Evolutionary conservation across 2,329 filamentous ascomycete genomes (phyloP).

Genomic region (Penicillium verrucosum): DNA sequence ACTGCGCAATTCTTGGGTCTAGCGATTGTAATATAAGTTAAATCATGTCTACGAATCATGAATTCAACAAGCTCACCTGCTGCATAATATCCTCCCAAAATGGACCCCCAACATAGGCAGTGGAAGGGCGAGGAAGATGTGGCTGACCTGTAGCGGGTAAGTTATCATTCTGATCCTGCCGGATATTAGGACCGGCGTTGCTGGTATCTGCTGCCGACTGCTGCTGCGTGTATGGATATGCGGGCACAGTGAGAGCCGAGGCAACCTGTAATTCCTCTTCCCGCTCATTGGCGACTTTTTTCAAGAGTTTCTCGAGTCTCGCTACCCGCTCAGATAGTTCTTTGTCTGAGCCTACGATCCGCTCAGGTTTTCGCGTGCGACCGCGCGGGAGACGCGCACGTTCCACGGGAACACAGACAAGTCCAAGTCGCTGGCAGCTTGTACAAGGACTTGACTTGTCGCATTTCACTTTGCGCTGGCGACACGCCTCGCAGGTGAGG

Average conservation of each 20-base stretch:
- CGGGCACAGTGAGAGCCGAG: background rate
- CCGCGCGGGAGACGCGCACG: slow-evolving; percentile 33
- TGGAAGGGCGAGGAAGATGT: slow-evolving; percentile 13
- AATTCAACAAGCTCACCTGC: slow-evolving; percentile 17
- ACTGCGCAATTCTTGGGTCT: slow-evolving; percentile 22
- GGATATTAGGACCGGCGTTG: slow-evolving; percentile 6
- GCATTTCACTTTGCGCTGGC: slow-evolving; percentile 34
- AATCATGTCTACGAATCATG: background rate
- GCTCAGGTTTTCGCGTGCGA: slow-evolving; percentile 22
- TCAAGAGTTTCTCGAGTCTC: slow-evolving; percentile 25
- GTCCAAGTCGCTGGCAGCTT: slow-evolving; percentile 27
- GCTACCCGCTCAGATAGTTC: slow-evolving; percentile 25
- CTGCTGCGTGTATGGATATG: background rate
- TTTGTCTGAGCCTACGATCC: slow-evolving; percentile 11
- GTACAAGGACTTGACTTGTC: slow-evolving; percentile 34
- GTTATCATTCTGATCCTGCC: slow-evolving; percentile 3
- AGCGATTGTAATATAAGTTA: background rate
- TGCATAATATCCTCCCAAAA: slow-evolving; percentile 29
- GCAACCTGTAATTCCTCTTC: background rate
- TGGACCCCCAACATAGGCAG: slow-evolving; percentile 21
- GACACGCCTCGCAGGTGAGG: slow-evolving; percentile 32
- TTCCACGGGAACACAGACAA: slow-evolving; percentile 30
- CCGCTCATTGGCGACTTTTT: slow-evolving; percentile 15
- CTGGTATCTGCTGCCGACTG: background rate
- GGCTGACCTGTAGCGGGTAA: background rate